Evolutionary conservation across 352 stramenopile genomes (phyloP), one percentile per base, ranked within the genome.

Genomic region (Phytophthora macrochlamydospora): DNA sequence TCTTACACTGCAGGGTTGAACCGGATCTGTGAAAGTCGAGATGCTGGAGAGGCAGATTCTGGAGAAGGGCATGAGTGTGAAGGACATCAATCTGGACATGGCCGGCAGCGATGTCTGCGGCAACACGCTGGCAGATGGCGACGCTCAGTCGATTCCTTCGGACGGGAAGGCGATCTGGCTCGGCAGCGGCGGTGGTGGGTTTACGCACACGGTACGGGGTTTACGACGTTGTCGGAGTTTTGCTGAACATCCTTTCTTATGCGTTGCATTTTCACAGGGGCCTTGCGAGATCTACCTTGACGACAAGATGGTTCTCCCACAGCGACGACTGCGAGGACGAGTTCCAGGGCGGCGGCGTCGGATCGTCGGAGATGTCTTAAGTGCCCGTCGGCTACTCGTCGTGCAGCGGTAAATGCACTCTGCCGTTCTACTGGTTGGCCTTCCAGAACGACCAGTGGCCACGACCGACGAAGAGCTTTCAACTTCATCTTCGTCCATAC

Each of bases 391-490:
- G 18, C 18, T 24, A 24, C 18, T 24, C 18, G 18, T 24, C 18
- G 18, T 24, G 18, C 18, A 24, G 18, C 18, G 18, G 18, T 24
- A 24, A 24, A 24, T 24, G 18, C 18, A 24, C 4, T 57, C 78
- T 2, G 73, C 78, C 61, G 75, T 67, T 77, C 61, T 81, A 74
- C 65, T 81, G 73, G 73, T 62, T 81, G 14, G 66, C 51, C 7
- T 62, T 81, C n/a, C 69, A 81, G 50, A 59, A 70, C 24, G 37
- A 18, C 4, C 40, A 46, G 52, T 81, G 62, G 59, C 73, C 18
- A 24, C 18, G 18, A 24, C 18, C 18, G 18, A 24, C 18, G 18
- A 24, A 24, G 18, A 24, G 18, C 18, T 24, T 24, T 24, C 18
- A 24, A 24, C 18, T 24, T 24, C 18, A 24, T 24, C 18, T 24